These are phyloP conservation scores for Cercospora sojina DNA, from an alignment of 2,329 filamentous ascomycete genomes.

Conservation along the genomic window DNA sequence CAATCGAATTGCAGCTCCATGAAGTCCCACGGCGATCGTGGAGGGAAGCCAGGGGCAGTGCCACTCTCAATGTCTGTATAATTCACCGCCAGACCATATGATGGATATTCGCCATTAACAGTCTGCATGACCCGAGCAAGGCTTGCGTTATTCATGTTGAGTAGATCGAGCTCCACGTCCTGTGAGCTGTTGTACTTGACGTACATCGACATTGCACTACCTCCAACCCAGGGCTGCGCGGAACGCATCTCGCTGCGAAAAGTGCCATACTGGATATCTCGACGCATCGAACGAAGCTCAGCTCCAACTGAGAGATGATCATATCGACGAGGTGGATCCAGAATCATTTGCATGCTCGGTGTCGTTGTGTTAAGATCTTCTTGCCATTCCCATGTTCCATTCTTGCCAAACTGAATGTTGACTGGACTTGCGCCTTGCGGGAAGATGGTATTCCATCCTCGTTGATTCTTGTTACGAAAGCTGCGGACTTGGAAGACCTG, in stretches of 20 bases:
- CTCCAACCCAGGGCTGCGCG: conserved; percentile 39
- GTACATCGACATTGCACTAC: conserved; percentile 49
- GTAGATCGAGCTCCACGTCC: conserved; percentile 45
- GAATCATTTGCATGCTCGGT: conserved; percentile 27
- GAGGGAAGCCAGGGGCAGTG: conserved; percentile 36
- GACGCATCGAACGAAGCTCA: conserved; percentile 44
- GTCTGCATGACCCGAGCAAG: conserved; percentile 29
- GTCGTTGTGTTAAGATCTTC: conserved; percentile 22
- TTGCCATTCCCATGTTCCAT: conserved; percentile 26
- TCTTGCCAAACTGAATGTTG: conserved; percentile 42
- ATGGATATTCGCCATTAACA: conserved; percentile 26
- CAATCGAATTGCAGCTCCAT: conserved; percentile 51
- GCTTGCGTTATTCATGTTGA: conserved; percentile 43
- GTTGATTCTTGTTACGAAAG: conserved; percentile 48
- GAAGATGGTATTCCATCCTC: conserved; percentile 49
- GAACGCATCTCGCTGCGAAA: conserved; percentile 47
- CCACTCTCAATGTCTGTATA: conserved; percentile 39
- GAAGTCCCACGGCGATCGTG: conserved; percentile 46
- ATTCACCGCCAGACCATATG: conserved; percentile 39
- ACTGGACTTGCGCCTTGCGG: conserved; percentile 44
- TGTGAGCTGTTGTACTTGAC: conserved; percentile 49
- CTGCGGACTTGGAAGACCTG: conserved; percentile 42
- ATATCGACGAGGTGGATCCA: conserved; percentile 23
- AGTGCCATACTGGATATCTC: conserved; percentile 51
- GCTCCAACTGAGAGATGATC: conserved; percentile 48